These are phyloP conservation scores for Boletus rufocinnamomeus DNA, from an alignment of 768 basidiomycete species.

Conservation along the genomic window DNA sequence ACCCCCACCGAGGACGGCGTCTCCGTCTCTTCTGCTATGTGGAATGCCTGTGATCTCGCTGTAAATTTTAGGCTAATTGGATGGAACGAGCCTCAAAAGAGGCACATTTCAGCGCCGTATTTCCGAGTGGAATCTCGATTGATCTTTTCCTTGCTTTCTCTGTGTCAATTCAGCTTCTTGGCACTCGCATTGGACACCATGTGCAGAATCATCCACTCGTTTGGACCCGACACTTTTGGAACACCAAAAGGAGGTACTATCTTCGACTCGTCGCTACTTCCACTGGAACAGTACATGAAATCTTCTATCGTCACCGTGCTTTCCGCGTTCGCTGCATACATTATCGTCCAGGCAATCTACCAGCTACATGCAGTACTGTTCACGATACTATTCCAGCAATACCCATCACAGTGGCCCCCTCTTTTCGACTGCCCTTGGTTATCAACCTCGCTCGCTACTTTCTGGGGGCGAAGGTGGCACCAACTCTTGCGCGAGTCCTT, in stretches of 20 bases:
- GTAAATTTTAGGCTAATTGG: constrained; percentile 32
- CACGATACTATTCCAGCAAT: constrained; percentile 48
- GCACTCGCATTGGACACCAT: constrained; percentile 7
- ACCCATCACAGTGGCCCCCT: constrained; percentile 62
- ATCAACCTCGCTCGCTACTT: constrained; percentile 55
- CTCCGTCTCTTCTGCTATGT: constrained; percentile 20
- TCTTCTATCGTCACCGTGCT: constrained; percentile 47
- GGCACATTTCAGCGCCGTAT: constrained; percentile 14
- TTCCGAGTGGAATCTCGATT: constrained; percentile 22
- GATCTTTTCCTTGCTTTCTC: constrained; percentile 18
- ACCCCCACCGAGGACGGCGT: not conserved
- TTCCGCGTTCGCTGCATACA: constrained; percentile 46
- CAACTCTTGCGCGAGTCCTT: constrained; percentile 64
- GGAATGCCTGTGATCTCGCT: constrained; percentile 32
- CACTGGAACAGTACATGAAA: constrained; percentile 39
- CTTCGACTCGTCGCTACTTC: constrained; percentile 37
- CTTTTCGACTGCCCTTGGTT: constrained; percentile 59
- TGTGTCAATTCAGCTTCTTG: constrained; percentile 13
- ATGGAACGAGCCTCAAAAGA: constrained; percentile 23
- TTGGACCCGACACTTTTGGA: constrained; percentile 45
- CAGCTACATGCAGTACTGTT: constrained; percentile 45
- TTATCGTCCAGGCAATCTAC: constrained; percentile 46
- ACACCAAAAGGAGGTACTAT: constrained; percentile 38
- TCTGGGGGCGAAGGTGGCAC: constrained; percentile 72
- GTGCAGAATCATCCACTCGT: constrained; percentile 5